Evolutionary conservation across 257 asterid genomes (phyloP), one percentile per base, ranked within the genome.

Genomic region (Solanum ossicruentum): DNA sequence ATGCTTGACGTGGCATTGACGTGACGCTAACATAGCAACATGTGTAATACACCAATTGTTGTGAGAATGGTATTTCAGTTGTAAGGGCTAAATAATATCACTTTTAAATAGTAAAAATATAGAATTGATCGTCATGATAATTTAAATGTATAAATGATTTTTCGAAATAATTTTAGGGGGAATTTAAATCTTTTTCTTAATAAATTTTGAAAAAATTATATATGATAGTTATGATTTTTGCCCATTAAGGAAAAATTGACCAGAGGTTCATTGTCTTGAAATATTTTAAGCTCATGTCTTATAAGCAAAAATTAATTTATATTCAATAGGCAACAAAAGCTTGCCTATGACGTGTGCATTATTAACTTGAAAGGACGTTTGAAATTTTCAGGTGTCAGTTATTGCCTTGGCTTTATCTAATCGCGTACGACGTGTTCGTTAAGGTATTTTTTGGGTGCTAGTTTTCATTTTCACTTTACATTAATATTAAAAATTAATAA

Each of bases 371-470:
- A 51, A 52, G 23, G 26, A 16, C 45, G 63, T 51, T 51, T 77
- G 63, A 26, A 51, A 10, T 23, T 8, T 77, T 77, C 61, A 23
- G 82, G 63, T 77, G n/a, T 45, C 61, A 20, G 82, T 77, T 51
- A 51, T 75, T 49, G 82, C 12, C 21, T 75, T 20, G 82, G n/a
- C 15, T 75, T 20, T 21, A 49, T 75, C 60, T 47, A 21, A 47
- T n/a, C 21, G 43, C 3, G 28, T 13, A 8, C 60, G 8, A 13
- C 60, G 82, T 75, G 82, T 49, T 23, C 15, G 61, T 49, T 75
- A 75, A 21, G 11, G 21, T 47, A 47, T 65, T 20, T 16, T 55
- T 57, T 57, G 65, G 45, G 45, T 26, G 13, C 47, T 39, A 47
- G 21, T 21, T 32, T 61, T 61, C 8, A 12, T 10, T 61, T 61